Evolutionary conservation across 768 basidiomycete genomes (phyloP).

Genomic region (Postia placenta): DNA sequence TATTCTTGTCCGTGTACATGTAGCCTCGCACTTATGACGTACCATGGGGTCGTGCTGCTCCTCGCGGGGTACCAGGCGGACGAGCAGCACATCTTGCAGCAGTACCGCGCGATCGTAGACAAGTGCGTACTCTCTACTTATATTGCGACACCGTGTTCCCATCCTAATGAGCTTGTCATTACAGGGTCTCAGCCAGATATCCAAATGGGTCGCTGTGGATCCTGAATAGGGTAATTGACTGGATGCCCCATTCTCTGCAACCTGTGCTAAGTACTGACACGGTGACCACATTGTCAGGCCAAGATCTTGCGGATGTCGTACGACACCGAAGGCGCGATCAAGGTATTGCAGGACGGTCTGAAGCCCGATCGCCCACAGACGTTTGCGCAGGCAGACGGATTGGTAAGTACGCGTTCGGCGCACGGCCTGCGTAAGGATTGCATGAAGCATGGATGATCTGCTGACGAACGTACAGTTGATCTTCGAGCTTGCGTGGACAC

Average conservation of each 20-base stretch:
- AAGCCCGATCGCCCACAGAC: conserved; percentile 43
- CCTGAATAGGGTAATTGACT: conserved; percentile 60
- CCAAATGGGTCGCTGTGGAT: conserved; percentile 71
- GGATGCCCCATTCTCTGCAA: no score
- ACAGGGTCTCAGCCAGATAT: conserved; percentile 50
- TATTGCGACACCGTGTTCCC: no score
- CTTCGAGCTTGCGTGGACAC: conserved; percentile 76
- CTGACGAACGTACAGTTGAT: conserved; percentile 40
- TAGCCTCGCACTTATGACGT: conserved; percentile 77
- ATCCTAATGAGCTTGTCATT: no score
- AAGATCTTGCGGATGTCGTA: conserved; percentile 70
- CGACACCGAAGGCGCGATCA: conserved; percentile 60
- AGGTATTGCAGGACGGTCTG: conserved; percentile 53
- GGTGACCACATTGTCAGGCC: conserved; percentile 34
- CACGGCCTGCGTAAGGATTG: neutral
- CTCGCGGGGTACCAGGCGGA: conserved; percentile 74
- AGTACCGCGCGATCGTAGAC: conserved; percentile 61
- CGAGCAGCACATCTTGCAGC: conserved; percentile 52
- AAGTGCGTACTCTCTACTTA: conserved; percentile 32
- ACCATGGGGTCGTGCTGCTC: conserved; percentile 65
- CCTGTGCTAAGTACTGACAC: neutral
- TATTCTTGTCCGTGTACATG: neutral
- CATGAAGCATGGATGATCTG: neutral
- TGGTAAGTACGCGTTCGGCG: conserved; percentile 35
- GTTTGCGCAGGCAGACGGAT: conserved; percentile 68